Conservation (phyloP, 2,329 filamentous ascomycete genomes). For the Aspergillus felis region DNA sequence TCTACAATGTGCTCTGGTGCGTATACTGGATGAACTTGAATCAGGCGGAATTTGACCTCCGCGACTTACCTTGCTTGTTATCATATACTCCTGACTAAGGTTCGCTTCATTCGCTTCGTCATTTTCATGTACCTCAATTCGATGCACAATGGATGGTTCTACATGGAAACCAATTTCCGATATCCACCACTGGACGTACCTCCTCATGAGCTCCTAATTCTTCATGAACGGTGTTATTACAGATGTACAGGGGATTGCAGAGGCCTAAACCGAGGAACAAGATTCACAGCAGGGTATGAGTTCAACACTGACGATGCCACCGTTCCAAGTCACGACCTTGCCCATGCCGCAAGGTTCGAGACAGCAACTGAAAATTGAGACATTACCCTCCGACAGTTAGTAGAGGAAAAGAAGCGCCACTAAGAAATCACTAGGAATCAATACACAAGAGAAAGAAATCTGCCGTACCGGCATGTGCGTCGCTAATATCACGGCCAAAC, state of each 20-base stretch:
- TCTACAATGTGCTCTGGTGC: not conserved
- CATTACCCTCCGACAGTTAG: not conserved
- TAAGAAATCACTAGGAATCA: not conserved
- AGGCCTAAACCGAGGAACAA: not conserved
- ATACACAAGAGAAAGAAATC: slow-evolving; percentile 1
- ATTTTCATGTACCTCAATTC: not conserved
- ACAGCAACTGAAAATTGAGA: not conserved
- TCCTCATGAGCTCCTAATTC: not conserved
- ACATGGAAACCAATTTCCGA: not conserved
- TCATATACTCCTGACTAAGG: not conserved
- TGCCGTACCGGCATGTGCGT: not conserved
- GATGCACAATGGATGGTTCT: not conserved
- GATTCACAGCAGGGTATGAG: not conserved
- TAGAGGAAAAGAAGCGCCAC: not conserved
- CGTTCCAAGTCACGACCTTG: not conserved
- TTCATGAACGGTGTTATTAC: slow-evolving; percentile 1
- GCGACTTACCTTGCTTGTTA: not conserved
- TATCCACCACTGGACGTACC: not conserved
- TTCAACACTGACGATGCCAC: not conserved
- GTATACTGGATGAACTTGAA: not conserved
- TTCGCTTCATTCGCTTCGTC: not conserved
- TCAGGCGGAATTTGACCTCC: slow-evolving; percentile 2
- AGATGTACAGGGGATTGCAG: slow-evolving; percentile 1
- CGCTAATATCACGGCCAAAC: slow-evolving; percentile 14
- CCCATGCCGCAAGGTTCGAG: not conserved